Base-by-base conservation (phyloP, 2,329 filamentous ascomycete species). In the Fusarium udum region DNA sequence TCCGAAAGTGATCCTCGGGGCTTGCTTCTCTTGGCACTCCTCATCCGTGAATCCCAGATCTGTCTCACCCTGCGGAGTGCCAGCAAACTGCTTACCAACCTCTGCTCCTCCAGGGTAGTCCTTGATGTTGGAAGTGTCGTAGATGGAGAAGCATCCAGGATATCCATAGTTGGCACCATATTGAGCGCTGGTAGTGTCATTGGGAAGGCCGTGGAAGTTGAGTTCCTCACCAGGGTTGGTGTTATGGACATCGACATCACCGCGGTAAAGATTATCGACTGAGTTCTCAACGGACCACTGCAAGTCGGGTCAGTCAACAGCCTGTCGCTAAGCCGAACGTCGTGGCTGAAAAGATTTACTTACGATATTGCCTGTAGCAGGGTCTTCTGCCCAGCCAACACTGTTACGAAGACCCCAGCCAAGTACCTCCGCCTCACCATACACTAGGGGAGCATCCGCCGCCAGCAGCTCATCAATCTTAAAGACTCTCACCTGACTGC, bases 251-350 rank as follows among this genome's bases (percentile, higher is more conserved):
- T 66, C 63, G 24, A 57, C 36, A 1, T 42, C 63, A n/a, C 24
- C 63, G 1, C 63, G 61, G 24, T 37, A 65, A n/a, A 66, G 63
- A 12, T 66, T 65, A 10, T 66, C 63, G 16, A 66, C 63, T 9
- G 63, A 66, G 42, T 66, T 66, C 12, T 66, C 63, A 28, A 66
- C 63, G 1, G 63, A 66, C 63, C 63, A 66, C 63, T 65, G 9
- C 3, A 12, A 16, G 5, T 13, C 10, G 22, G 8, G n/a, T 59
- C 8, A 62, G 60, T 13, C 28, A n/a, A 10, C 18, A 14, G 1
- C 5, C 7, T 32, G 6, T 4, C 4, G 14, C 16, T 3, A 18
- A 49, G 1, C 2, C 14, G 8, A 7, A 11, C 4, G 2, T 16
- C 4, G 5, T 15, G n/a, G 15, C 14, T 39, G 16, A 26, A 4